Evolutionary conservation across 257 asterid genomes (phyloP), one percentile per base, ranked within the genome.

Genomic region (Lycium barbarum): DNA sequence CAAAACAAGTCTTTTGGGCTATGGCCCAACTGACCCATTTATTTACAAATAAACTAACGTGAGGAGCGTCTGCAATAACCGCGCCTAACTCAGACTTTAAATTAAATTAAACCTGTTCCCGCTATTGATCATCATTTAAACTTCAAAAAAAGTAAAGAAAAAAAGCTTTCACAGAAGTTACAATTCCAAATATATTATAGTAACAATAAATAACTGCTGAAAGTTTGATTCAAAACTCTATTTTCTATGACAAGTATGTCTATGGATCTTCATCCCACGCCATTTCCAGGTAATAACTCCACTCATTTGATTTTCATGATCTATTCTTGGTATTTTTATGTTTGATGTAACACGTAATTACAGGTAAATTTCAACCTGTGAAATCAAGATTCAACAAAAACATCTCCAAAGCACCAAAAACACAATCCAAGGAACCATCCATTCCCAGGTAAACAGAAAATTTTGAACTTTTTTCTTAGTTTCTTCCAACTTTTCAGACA

Each of bases 221-320:
- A 63, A 65, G 2, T 38, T 63, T 65, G 13, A 72, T 71, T 33
- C 14, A 3, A 26, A 26, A 57, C 26, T 81, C 66, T 78, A 76
- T 67, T 54, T 43, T 66, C 43, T 84, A 2, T 84, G 13, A 47
- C 18, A 10, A 35, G 80, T 81, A 68, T 68, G 20, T 36, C 88
- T 51, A 93, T 93, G 95, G 97, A 94, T 86, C 84, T 68, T 82
- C 90, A 90, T 72, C 91, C 94, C 57, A 92, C 93, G n/a, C 93
- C 80, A 72, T 72, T 72, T 72, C 80, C 80, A 43, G 80, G 80
- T 72, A 83, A 62, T 71, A 51, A 91, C 92, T 15, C 91, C 94
- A 26, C 54, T 3, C 54, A 8, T 49, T 49, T 49, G 54, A 7
- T 90, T 87, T 88, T 93, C 93, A 86, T 94, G 97, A 88, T 61